Conservation (phyloP, 2,329 filamentous ascomycete genomes). For the Gnomoniopsis sp. region DNA sequence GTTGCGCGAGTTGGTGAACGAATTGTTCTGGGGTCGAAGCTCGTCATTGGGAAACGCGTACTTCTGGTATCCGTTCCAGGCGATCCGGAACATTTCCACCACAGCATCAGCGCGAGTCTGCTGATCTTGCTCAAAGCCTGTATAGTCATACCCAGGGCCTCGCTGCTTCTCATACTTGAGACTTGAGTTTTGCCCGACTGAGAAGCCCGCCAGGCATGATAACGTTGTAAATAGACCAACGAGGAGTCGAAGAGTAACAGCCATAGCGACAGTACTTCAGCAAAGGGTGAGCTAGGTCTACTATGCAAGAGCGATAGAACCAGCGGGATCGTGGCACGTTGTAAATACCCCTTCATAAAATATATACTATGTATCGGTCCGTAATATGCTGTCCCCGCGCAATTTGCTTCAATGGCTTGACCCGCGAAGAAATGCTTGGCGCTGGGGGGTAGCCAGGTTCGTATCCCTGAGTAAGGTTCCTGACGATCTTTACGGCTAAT, state of each 20-base stretch:
- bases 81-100: constrained; percentile 3
- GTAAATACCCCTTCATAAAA: not conserved
- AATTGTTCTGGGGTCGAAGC: not conserved
- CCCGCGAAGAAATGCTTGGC: too few relatives aligned
- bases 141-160: not conserved
- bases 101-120: not conserved
- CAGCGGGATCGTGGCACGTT: not conserved
- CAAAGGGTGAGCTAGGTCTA: not conserved
- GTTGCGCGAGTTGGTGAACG: constrained; percentile 1
- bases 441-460: too few relatives aligned
- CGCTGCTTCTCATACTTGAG: not conserved
- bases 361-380: too few relatives aligned
- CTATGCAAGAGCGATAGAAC: not conserved
- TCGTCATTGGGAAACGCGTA: constrained; percentile 6
- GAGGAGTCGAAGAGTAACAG: not conserved
- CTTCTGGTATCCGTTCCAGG: constrained; percentile 4
- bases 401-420: too few relatives aligned
- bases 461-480: too few relatives aligned
- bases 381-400: too few relatives aligned
- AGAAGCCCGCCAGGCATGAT: not conserved
- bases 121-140: not conserved
- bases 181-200: not conserved
- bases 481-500: too few relatives aligned
- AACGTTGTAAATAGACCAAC: not conserved
- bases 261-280: not conserved